Evolutionary conservation across 2,329 filamentous ascomycete species (phyloP), one percentile per base, ranked within the genome.

Genomic region (Aspergillus oerlinghausenensis): DNA sequence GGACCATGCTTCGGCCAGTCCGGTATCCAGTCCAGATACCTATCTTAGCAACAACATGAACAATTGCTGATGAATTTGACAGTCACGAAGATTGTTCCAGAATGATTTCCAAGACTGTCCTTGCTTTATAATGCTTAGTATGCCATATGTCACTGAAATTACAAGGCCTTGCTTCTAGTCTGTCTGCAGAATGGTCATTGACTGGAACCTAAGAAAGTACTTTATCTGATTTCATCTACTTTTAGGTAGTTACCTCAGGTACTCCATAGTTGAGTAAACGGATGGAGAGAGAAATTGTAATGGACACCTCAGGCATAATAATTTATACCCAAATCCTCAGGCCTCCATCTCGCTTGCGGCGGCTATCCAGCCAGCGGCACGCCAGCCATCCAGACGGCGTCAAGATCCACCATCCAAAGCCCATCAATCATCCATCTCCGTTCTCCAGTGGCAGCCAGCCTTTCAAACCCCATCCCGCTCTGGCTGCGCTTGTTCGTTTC

Each of bases 311-410:
- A 70, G 65, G 64, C 63, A 61, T 3, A 19, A 52, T 54, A 50
- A 3, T 47, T 3, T 4, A 21, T 26, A 23, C 43, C 43, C 23
- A 21, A 47, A 25, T 14, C 9, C 14, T 14, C 43, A 47, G 43
- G 43, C 43, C 10, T 14, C 23, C 19, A 47, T 7, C 65, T 74
- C 72, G 71, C 71, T 74, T 74, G 67, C 64, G 65, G 72, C 71
- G 72, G 66, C 67, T 75, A 75, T 68, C 65, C 65, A 63, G 61
- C 63, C 60, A 61, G 69, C 67, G 71, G 69, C 67, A 71, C 63
- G 65, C 67, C 65, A 70, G 69, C 70, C 70, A 73, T 66, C 69
- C 70, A 73, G 68, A 70, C 57, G 63, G 65, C 69, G 65, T 71
- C 66, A 66, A 66, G 64, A 60, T 63, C 63, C 59, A 67, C 60